Base-by-base conservation (phyloP, 2,329 filamentous ascomycete genomes). In the Cytospora piceicola region DNA sequence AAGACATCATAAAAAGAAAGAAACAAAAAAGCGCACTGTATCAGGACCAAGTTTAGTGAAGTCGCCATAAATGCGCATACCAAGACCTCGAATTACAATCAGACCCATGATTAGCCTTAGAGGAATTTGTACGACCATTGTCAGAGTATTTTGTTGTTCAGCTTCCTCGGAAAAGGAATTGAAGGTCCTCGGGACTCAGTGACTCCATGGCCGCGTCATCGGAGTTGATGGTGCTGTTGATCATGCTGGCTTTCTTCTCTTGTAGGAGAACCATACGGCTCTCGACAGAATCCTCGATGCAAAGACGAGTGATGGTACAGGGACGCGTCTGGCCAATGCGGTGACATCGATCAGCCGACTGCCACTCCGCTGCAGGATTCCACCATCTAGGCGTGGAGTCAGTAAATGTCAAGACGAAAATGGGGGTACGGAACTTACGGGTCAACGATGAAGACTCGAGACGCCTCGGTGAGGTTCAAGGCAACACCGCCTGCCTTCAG, bases 301-400 rank as follows among this genome's bases (percentile, higher is more conserved):
- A 96, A 14, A 99, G 86, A 32, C 95, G 89, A 1, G 94, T 98
- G 72, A 99, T 96, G 42, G 92, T 92, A 75, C 95, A 98, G 32
- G 94, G 94, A 9, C 95, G 90, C 56, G 89, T 92, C 80, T 99
- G 95, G 36, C 95, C 95, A 71, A 98, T 99, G 64, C 95, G 93
- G 78, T 98, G 95, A 74, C 91, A 93, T 70, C 92, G 87, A 76
- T 99, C 95, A 3, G 95, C 95, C 68, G 91, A 95, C 79, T 99
- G 95, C 95, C 95, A 99, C 79, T 99, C 95, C 0, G 94, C 94
- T n/a, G 94, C 94, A n/a, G 95, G 95, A 72, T 98, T 98, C 95
- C 95, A 99, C 95, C 95, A 98, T 71, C 91, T 93, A 70, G 36
- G 66, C 30, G 5, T 22, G 4, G n/a, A 24, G 6, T 60, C 52